Conservation (phyloP, 768 basidiomycete genomes). For the Clavaria fumosa region DNA sequence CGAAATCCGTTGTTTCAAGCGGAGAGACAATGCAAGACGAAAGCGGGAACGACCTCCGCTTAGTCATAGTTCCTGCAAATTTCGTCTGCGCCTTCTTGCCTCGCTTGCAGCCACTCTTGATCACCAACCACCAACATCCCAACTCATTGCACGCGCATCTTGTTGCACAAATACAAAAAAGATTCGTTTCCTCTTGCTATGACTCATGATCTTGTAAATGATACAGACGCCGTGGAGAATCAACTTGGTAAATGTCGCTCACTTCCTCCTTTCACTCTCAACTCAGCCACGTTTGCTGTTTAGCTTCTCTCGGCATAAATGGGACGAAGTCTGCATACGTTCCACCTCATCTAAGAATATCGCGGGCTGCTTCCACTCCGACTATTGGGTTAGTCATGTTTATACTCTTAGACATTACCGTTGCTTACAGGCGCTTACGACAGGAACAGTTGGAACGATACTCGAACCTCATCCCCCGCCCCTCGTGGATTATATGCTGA, state of each 20-base stretch:
- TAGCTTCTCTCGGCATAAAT: constrained; percentile 65
- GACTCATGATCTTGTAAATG: constrained; percentile 88
- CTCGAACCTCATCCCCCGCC: constrained; percentile 51
- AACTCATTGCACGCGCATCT: constrained; percentile 11
- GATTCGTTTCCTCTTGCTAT: constrained; percentile 33
- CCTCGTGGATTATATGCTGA: constrained; percentile 32
- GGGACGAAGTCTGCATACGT: constrained; percentile 60
- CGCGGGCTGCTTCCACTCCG: constrained; percentile 63
- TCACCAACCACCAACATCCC: constrained; percentile 19
- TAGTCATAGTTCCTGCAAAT: too few relatives aligned
- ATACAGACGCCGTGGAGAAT: constrained; percentile 52
- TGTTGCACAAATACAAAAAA: constrained; percentile 12
- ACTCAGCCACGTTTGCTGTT: constrained; percentile 5
- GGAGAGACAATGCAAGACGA: too few relatives aligned
- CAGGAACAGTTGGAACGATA: constrained; percentile 64
- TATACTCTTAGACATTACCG: constrained; percentile 8
- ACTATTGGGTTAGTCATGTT: constrained; percentile 22
- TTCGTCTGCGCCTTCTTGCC: too few relatives aligned
- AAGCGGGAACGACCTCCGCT: too few relatives aligned
- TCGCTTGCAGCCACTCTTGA: too few relatives aligned
- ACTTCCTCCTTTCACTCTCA: constrained; percentile 6
- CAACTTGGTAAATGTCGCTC: constrained; percentile 42
- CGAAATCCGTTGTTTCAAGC: too few relatives aligned
- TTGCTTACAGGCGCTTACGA: constrained; percentile 6
- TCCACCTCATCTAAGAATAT: constrained; percentile 73